These are phyloP conservation scores for Annulohypoxylon bovei DNA, from an alignment of 495 filamentous ascomycete species.

Conservation along the genomic window DNA sequence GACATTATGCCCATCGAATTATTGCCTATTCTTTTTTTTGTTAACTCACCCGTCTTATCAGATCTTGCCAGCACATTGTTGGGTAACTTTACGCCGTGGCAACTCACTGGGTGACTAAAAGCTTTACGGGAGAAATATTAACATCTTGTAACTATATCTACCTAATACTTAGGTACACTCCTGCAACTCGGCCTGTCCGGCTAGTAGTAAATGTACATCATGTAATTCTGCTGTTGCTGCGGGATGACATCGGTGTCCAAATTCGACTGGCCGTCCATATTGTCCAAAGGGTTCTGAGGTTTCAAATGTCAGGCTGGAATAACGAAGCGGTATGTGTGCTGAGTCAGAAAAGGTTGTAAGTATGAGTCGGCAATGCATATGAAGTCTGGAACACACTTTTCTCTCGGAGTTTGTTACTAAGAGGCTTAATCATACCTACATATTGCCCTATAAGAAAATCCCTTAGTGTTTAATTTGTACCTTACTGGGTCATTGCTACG, in stretches of 20 bases:
- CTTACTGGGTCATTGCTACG: conserved; percentile 1
- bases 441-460: neutral
- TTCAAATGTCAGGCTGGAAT: neutral
- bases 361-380: conserved; percentile 8
- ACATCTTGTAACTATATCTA: neutral
- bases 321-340: conserved; percentile 17
- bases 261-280: conserved; percentile 20
- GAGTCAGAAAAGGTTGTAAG: conserved; percentile 20
- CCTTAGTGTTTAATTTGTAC: neutral
- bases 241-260: conserved; percentile 28
- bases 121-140: conserved; percentile 1
- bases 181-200: conserved; percentile 7
- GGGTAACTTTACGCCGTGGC: conserved; percentile 23
- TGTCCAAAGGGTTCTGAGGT: neutral
- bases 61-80: conserved; percentile 32
- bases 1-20: conserved; percentile 32
- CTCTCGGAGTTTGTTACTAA: neutral
- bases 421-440: neutral
- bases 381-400: neutral
- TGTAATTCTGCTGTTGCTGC: neutral
- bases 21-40: conserved; percentile 1
- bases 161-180: neutral
- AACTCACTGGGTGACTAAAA: conserved; percentile 6
- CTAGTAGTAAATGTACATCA: neutral
- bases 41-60: conserved; percentile 30